These are phyloP conservation scores for Fraxinus angustifolia DNA, from an alignment of 305 asterid genomes.

Conservation along the genomic window DNA sequence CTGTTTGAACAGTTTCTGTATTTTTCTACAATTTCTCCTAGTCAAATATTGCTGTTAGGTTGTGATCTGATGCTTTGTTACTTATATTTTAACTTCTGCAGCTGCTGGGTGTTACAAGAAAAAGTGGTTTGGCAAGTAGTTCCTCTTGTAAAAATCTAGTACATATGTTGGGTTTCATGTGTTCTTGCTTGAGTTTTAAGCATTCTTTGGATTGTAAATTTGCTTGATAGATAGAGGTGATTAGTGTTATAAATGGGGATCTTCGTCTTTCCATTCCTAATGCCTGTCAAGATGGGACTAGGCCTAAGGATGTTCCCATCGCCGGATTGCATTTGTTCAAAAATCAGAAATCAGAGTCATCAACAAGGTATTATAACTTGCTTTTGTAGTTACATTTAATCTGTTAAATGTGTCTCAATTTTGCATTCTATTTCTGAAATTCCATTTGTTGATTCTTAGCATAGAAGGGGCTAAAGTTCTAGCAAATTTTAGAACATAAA, in stretches of 20 bases:
- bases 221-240: conserved; percentile 60
- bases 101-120: conserved; percentile 77
- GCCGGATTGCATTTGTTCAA: conserved; percentile 71
- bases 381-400: background rate
- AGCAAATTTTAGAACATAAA: background rate
- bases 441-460: background rate
- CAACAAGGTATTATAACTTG: conserved; percentile 43
- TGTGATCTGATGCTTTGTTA: conserved; percentile 23
- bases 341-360: conserved; percentile 43
- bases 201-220: conserved; percentile 14
- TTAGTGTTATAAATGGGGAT: conserved; percentile 71
- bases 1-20: background rate
- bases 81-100: conserved; percentile 36
- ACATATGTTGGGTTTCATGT: background rate
- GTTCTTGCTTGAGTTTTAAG: conserved; percentile 5
- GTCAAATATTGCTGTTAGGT: background rate
- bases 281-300: conserved; percentile 34
- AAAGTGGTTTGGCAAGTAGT: conserved; percentile 63
- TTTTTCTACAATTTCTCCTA: background rate
- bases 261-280: conserved; percentile 46
- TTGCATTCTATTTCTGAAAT: background rate
- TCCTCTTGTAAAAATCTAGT: conserved; percentile 2
- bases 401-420: background rate
- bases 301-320: conserved; percentile 46
- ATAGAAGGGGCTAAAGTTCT: background rate